phyloP scores from a whole-genome alignment of 805 yeast genomes.

The Tetrapisispora namnaoensis region DNA sequence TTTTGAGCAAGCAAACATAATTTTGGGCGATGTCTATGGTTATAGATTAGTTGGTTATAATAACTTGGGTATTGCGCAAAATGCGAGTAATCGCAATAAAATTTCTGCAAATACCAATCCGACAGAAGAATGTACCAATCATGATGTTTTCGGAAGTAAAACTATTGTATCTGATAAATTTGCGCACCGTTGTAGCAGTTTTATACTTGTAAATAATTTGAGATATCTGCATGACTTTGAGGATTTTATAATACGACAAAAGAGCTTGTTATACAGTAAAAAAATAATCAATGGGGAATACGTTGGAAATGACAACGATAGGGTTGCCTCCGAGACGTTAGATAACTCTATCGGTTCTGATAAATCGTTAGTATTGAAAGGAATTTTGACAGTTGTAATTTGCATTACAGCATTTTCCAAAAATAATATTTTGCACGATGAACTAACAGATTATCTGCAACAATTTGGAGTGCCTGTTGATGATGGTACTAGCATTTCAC shows the following conservation, averaged over 20 bases:
- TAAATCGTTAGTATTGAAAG: constrained; percentile 16
- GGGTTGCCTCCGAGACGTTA: constrained; percentile 7
- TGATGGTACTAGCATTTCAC: constrained; percentile 17
- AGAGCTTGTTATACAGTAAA: constrained; percentile 7
- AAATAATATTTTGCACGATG: constrained; percentile 22
- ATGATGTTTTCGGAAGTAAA: neutral
- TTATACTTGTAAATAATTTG: constrained; percentile 17
- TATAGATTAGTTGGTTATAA: constrained; percentile 13
- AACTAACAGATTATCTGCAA: constrained; percentile 11
- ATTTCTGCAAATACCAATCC: neutral
- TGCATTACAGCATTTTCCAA: constrained; percentile 20
- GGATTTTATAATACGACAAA: constrained; percentile 11
- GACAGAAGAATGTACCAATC: neutral
- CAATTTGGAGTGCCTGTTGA: constrained; percentile 23
- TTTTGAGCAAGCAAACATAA: constrained; percentile 11
- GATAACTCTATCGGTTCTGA: constrained; percentile 13
- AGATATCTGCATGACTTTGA: constrained; percentile 8
- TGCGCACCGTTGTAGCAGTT: constrained; percentile 14
- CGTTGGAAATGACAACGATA: constrained; percentile 12
- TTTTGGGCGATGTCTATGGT: constrained; percentile 22
- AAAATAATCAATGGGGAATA: constrained; percentile 13
- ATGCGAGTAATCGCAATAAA: constrained; percentile 5
- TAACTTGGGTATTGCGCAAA: neutral
- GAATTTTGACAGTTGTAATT: constrained; percentile 15
- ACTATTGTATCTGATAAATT: constrained; percentile 2